Evolutionary conservation across 2,329 filamentous ascomycete species (phyloP).

Genomic region (Aspergillus sp.): DNA sequence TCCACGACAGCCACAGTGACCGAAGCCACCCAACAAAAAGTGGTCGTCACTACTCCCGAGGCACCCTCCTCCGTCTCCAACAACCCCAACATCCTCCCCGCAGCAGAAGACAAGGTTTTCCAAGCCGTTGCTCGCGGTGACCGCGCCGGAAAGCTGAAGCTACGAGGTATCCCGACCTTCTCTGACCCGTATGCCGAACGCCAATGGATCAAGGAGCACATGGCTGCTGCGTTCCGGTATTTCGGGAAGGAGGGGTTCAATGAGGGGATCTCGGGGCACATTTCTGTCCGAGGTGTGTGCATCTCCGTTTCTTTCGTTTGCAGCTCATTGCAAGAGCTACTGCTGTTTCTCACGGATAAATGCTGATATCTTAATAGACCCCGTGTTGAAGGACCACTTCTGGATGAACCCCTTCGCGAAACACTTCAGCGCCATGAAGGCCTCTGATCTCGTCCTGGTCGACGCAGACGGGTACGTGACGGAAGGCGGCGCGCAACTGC

Average conservation of each 20-base stretch:
- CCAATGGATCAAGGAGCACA: slow-evolving; percentile 58
- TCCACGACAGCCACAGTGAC: slow-evolving; percentile 21
- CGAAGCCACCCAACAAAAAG: slow-evolving; percentile 11
- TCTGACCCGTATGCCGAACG: slow-evolving; percentile 50
- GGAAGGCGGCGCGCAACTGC: slow-evolving; percentile 45
- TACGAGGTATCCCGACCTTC: slow-evolving; percentile 46
- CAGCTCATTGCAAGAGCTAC: neutral
- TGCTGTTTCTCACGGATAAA: neutral
- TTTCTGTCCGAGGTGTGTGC: slow-evolving; percentile 42
- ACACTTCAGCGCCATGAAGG: slow-evolving; percentile 48
- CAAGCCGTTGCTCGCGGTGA: slow-evolving; percentile 43
- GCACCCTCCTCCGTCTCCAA: neutral
- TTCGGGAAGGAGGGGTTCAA: slow-evolving; percentile 47
- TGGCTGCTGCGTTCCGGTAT: slow-evolving; percentile 48
- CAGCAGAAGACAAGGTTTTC: slow-evolving; percentile 35
- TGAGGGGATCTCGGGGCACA: slow-evolving; percentile 49
- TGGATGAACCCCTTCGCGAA: slow-evolving; percentile 48
- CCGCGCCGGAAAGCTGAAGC: slow-evolving; percentile 41
- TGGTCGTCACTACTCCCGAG: slow-evolving; percentile 19
- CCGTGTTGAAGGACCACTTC: slow-evolving; percentile 44
- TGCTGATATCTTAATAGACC: slow-evolving; percentile 30
- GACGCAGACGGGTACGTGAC: slow-evolving; percentile 46
- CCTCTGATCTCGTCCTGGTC: slow-evolving; percentile 46
- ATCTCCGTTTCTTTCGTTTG: neutral
- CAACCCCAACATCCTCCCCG: slow-evolving; percentile 24